Evolutionary conservation across 768 basidiomycete genomes (phyloP), one percentile per base, ranked within the genome.

Genomic region (Tricholoma terreum): DNA sequence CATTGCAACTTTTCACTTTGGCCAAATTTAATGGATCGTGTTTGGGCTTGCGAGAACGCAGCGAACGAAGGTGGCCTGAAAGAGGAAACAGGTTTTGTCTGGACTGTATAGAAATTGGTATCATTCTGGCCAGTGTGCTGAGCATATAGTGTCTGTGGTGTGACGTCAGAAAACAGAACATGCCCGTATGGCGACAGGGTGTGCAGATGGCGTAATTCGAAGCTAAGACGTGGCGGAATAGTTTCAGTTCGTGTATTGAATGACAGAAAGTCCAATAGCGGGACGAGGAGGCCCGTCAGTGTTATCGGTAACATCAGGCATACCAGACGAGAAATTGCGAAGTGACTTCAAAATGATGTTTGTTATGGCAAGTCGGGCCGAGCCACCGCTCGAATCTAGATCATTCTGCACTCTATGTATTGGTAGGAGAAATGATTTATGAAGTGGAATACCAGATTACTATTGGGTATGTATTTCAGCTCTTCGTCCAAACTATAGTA

Each of bases 191-290:
- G 58, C 3, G 83, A 81, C 1, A 83, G 75, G 1, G 84, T 81
- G 63, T 88, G 85, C 17, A 82, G 68, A 63, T 88, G 86, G 50
- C 87, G 80, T 60, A 87, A 72, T 63, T 85, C 77, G 63, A 88
- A 85, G 34, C 71, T 60, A 59, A 82, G 67, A 11, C 30, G 50
- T 42, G 59, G 58, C 27, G 49, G 43, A n/a, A 21, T 22, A 17
- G 36, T 14, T 50, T 52, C 46, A 15, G 56, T 22, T 2, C 45
- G 21, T 14, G 42, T 50, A 42, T 45, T 55, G 17, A 40, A 42
- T 34, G 63, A 60, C 55, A 77, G 58, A 63, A 72, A 63, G 48
- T 55, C 61, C 35, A 80, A 63, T 46, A 85, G 61, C 52, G 75
- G 67, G 70, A 80, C 72, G 69, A 84, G 74, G 52, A 83, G 59